Conservation (phyloP, 495 filamentous ascomycete species). For the Hypomontagnella monticulosa region DNA sequence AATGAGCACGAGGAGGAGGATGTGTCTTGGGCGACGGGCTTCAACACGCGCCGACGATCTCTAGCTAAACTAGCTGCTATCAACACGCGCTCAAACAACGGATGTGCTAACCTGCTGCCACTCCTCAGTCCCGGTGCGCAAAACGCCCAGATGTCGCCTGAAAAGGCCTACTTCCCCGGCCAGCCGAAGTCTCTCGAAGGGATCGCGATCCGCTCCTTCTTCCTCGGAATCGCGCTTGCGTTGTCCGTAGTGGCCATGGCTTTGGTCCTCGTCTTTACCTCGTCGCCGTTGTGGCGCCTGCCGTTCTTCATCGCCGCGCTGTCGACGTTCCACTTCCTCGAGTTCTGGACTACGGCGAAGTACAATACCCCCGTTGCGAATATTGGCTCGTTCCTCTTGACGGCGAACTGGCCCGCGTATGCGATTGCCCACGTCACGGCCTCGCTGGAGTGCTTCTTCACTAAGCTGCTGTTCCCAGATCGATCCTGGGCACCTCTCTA, state of each 20-base stretch:
- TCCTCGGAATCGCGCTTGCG: constrained; percentile 60
- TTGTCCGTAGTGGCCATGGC: constrained; percentile 55
- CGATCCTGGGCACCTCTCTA: constrained; percentile 51
- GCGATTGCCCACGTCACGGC: constrained; percentile 82
- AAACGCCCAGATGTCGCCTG: constrained; percentile 31
- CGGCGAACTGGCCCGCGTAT: constrained; percentile 86
- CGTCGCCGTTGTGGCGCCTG: constrained; percentile 76
- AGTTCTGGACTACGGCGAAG: constrained; percentile 86
- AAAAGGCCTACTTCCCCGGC: constrained; percentile 58
- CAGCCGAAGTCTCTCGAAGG: constrained; percentile 77
- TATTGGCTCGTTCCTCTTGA: constrained; percentile 80
- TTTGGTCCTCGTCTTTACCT: constrained; percentile 49
- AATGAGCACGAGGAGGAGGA: constrained; percentile 31
- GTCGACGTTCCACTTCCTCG: constrained; percentile 91
- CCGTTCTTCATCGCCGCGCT: constrained; percentile 82
- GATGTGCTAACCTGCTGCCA: constrained; percentile 47
- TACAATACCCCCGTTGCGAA: constrained; percentile 81
- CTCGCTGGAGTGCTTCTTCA: constrained; percentile 72
- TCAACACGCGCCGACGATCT: constrained; percentile 40
- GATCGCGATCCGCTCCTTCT: constrained; percentile 75
- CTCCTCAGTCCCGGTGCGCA: constrained; percentile 47
- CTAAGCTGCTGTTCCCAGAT: constrained; percentile 66
- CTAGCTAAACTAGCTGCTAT: constrained; percentile 37
- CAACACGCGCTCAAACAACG: constrained; percentile 28
- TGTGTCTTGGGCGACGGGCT: constrained; percentile 42